These are phyloP conservation scores for Ustilago hordei DNA, from an alignment of 1,284 basidiomycete genomes.

Conservation along the genomic window DNA sequence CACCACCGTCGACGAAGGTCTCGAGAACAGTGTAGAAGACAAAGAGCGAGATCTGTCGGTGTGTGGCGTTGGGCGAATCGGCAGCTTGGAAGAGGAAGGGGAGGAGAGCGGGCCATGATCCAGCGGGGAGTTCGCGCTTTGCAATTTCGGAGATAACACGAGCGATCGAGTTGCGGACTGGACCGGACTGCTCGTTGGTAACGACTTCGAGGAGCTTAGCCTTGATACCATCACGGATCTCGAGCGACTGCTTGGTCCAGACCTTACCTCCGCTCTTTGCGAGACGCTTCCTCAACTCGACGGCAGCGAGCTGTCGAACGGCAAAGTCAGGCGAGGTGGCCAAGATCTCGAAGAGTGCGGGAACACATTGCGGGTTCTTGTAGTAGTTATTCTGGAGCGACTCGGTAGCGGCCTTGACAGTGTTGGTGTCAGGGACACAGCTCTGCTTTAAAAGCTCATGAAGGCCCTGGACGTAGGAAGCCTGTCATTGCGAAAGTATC, in stretches of 20 bases:
- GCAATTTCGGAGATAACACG: conserved; percentile 95
- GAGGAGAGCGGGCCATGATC: conserved; percentile 87
- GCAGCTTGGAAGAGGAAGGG: conserved; percentile 88
- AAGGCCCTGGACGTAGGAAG: conserved; percentile 64
- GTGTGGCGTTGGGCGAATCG: conserved; percentile 77
- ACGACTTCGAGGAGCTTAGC: conserved; percentile 83
- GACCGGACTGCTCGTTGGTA: conserved; percentile 80
- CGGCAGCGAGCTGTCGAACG: conserved; percentile 96
- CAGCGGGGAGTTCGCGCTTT: conserved; percentile 83
- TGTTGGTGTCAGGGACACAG: conserved; percentile 67
- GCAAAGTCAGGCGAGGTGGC: conserved; percentile 81
- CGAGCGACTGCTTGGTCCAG: conserved; percentile 81
- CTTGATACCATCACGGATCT: conserved; percentile 87
- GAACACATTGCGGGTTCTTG: conserved; percentile 89
- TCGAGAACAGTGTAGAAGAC: conserved; percentile 93
- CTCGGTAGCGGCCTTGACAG: conserved; percentile 76
- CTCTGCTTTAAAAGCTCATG: conserved; percentile 67
- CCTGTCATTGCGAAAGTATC: conserved; percentile 14
- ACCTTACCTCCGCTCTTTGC: conserved; percentile 82
- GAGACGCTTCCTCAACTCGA: conserved; percentile 95
- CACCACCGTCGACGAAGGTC: conserved; percentile 80
- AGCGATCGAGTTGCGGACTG: conserved; percentile 81
- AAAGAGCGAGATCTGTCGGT: conserved; percentile 91
- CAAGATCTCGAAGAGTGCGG: conserved; percentile 89
- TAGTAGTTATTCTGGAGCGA: conserved; percentile 77